These are phyloP conservation scores for Crithidia sp. DNA, from an alignment of 208 protist genomes.

Conservation along the genomic window DNA sequence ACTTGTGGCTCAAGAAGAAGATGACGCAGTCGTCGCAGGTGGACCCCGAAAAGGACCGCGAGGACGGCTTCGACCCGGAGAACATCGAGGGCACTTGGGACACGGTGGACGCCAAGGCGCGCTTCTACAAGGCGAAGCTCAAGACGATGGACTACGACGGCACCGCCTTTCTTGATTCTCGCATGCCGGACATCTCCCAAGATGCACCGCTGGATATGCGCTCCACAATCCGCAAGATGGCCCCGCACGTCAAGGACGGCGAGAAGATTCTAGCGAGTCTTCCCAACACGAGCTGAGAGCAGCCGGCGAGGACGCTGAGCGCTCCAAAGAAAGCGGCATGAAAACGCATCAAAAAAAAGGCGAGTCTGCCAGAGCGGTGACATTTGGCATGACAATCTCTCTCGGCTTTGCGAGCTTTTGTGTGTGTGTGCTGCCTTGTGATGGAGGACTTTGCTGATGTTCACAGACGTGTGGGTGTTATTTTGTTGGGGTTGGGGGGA, in stretches of 20 bases:
- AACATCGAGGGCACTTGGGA: constrained; percentile 88
- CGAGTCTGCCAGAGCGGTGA: too few relatives aligned
- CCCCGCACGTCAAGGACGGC: constrained; percentile 82
- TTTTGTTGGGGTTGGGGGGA: too few relatives aligned
- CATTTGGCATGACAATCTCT: too few relatives aligned
- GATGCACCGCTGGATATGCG: constrained; percentile 88
- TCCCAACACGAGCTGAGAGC: constrained; percentile 22
- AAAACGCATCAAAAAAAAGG: too few relatives aligned
- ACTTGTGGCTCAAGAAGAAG: constrained; percentile 82
- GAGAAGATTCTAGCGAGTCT: constrained; percentile 81
- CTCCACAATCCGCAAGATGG: constrained; percentile 78
- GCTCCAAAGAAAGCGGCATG: too few relatives aligned
- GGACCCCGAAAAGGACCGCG: constrained; percentile 49
- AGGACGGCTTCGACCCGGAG: constrained; percentile 74
- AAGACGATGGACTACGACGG: constrained; percentile 91
- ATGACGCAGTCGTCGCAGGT: constrained; percentile 41
- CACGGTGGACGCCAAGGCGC: constrained; percentile 75
- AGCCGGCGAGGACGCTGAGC: neutral
- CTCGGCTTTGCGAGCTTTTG: too few relatives aligned
- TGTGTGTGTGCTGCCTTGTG: too few relatives aligned
- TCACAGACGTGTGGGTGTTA: too few relatives aligned
- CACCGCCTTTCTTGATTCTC: constrained; percentile 55
- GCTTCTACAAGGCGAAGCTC: constrained; percentile 89
- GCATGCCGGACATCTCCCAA: constrained; percentile 74
- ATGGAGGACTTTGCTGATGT: too few relatives aligned